Conservation (phyloP, 257 asterid species). For the Nemophila menziesii region DNA sequence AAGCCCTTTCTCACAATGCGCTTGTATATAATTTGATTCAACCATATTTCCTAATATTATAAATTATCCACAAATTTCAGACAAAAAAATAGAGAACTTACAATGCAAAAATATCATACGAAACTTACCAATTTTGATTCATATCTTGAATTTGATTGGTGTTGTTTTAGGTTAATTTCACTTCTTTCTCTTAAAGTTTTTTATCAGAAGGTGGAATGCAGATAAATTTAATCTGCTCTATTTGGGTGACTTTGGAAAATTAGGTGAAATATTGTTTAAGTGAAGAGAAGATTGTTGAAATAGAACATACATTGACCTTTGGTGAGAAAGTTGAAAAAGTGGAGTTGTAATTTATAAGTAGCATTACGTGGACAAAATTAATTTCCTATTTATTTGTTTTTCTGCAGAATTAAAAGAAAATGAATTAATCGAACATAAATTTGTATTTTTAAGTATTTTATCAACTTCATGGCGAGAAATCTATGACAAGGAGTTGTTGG, state of each 20-base stretch:
- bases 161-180: not conserved
- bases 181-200: too few relatives aligned
- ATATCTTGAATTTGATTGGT: not conserved
- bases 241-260: not conserved
- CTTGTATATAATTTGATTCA: slow-evolving; percentile 80
- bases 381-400: too few relatives aligned
- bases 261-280: not conserved
- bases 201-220: too few relatives aligned
- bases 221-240: not conserved
- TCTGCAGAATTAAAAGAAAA: too few relatives aligned
- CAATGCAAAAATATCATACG: not conserved
- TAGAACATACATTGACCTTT: not conserved
- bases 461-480: too few relatives aligned
- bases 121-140: slow-evolving; percentile 63
- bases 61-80: too few relatives aligned
- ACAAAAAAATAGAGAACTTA: too few relatives aligned
- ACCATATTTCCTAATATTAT: slow-evolving; percentile 65
- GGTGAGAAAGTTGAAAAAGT: not conserved
- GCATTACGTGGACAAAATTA: not conserved
- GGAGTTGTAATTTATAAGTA: not conserved
- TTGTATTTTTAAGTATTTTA: too few relatives aligned
- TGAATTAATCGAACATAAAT: too few relatives aligned
- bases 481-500: too few relatives aligned
- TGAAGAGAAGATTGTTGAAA: not conserved
- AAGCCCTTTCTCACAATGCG: slow-evolving; percentile 70